Evolutionary conservation across 352 stramenopile genomes (phyloP), one percentile per base, ranked within the genome.

Genomic region (Phytophthora lateralis): DNA sequence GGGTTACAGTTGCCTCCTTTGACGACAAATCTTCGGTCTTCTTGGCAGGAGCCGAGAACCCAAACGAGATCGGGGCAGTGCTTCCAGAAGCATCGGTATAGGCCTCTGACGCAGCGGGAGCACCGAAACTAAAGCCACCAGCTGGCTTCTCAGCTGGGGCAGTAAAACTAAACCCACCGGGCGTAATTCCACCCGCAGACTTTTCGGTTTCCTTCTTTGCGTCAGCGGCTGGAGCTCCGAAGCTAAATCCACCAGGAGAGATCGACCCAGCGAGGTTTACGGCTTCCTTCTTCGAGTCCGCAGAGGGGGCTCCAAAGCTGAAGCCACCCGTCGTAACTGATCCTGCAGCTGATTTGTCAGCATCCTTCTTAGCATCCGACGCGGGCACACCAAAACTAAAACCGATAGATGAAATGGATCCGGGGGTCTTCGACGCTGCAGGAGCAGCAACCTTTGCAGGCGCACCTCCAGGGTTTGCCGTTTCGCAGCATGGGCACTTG

Each of bases 401-500:
- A 2, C 67, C 67, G 11, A 42, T 66, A 0, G 71, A 57, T 29
- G 62, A 68, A 38, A 55, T 67, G 11, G 45, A 24, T 39, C 35
- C 57, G 42, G 56, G 24, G 37, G 49, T 44, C 17, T 67, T 69
- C 11, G 69, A 24, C 9, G 34, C 55, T 15, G 44, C 41, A 37
- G 62, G 20, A 7, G 56, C 43, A 46, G 42, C 34, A 43, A 37
- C 10, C 20, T 67, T 63, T 29, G 47, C 12, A 34, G 39, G 17
- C 18, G 51, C 32, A 46, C 52, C 66, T 37, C 20, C 50, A 58
- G 82, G 84, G 37, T 90, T 87, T 5, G 50, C 50, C 6, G 78
- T 85, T 37, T 95, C 85, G 34, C 85, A 95, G 59, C 86, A 95
- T 14, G 86, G 86, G 50, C 86, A 95, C 67, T 95, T 93, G 9